Evolutionary conservation across 164 flowering plant species (phyloP), one percentile per base, ranked within the genome.

Genomic region (Aristolochia fimbriata): DNA sequence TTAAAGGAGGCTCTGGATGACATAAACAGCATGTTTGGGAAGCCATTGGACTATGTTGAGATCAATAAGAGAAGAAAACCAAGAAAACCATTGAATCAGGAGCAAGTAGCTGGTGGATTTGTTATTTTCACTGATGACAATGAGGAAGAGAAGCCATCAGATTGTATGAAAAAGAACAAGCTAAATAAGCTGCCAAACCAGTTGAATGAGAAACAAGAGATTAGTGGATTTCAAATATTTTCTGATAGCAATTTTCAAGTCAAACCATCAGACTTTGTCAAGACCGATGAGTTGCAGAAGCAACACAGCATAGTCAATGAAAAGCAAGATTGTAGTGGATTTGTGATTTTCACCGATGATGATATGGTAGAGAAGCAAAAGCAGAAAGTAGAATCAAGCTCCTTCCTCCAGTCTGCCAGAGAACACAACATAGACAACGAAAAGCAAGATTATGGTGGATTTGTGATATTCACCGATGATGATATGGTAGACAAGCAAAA

Each of bases 1-100:
- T 61, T 91, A 77, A 91, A 94, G 80, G 93, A 90, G 67, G 99
- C 97, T 46, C 88, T 91, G 97, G 81, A 78, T 56, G 90, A 82
- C 58, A 85, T 82, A 61, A 88, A 84, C 65, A 76, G 74, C 77
- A 94, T 91, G 97, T 91, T 91, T 71, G 96, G 96, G 55, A 77
- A 87, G 72, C 97, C 99, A 53, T 74, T 91, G 59, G 96, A 94
- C 63, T 91, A 83, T 75, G 81, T 69, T 11, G 80, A 88, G 81
- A 65, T 73, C 57, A 77, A 61, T 56, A 83, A 86, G 72, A 37
- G 61, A 51, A 86, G 67, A 70, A 77, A 71, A 68, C 76, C 67
- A 47, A 78, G 65, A 0, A 77, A 71, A 53, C 62, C 61, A 67
- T 63, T 68, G 9, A 73, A 65, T 16, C 65, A 17, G 59, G 74